Conservation (phyloP, 208 protist genomes). For the Leishmania gerbilli region DNA sequence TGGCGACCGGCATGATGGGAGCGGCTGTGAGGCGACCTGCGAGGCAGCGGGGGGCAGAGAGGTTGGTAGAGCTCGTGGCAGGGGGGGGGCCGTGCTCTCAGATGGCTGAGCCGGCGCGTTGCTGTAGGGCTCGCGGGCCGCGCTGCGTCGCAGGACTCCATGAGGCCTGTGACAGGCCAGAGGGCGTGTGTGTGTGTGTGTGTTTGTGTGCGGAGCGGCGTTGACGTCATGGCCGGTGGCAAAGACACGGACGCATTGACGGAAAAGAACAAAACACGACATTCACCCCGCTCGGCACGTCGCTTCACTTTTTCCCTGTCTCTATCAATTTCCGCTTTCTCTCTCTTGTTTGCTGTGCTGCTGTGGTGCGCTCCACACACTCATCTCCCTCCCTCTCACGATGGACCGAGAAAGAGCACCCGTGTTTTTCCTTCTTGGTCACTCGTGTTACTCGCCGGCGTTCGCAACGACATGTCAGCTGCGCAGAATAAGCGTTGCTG, state of each 20-base stretch:
- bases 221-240: neutral
- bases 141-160: neutral
- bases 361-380: neutral
- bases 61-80: neutral
- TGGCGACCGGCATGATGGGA: neutral
- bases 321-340: neutral
- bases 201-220: neutral
- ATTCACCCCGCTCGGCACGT: neutral
- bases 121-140: neutral
- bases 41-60: neutral
- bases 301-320: neutral
- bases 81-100: neutral
- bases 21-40: neutral
- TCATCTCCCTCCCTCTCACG: neutral
- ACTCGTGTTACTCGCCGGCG: neutral
- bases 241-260: neutral
- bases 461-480: neutral
- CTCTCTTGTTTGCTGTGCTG: neutral
- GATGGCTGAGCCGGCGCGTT: neutral
- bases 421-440: neutral
- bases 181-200: neutral
- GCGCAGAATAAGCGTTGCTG: neutral
- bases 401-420: neutral
- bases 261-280: neutral
- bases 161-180: neutral